These are phyloP conservation scores for Adansonia digitata DNA, from an alignment of 345 rosid species.

Conservation along the genomic window DNA sequence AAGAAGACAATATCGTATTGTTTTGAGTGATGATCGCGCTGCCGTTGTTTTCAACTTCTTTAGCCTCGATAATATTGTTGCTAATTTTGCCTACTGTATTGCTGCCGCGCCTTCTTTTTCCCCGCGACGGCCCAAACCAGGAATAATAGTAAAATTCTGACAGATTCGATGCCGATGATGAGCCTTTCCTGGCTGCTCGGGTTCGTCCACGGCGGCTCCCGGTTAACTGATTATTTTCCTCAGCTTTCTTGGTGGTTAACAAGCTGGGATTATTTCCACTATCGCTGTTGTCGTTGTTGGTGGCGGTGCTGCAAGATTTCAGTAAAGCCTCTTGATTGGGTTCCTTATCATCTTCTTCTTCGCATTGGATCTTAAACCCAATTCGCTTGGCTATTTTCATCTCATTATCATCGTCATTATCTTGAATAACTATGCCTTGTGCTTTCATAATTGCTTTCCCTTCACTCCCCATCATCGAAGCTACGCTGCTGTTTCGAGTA, in stretches of 20 bases:
- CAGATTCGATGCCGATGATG: conserved; percentile 38
- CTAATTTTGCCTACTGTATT: not conserved
- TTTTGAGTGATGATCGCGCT: not conserved
- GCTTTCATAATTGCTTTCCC: conserved; percentile 26
- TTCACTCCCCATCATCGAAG: conserved; percentile 36
- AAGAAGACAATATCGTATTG: conserved; percentile 25
- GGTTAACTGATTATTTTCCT: conserved; percentile 8
- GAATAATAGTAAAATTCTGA: conserved; percentile 84
- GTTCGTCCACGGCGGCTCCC: conserved; percentile 33
- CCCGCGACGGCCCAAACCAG: conserved; percentile 89
- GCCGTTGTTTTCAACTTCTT: conserved; percentile 3
- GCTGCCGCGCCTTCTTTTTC: conserved; percentile 44
- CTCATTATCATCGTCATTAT: conserved; percentile 13
- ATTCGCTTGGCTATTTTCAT: conserved; percentile 11
- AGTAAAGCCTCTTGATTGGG: conserved; percentile 25
- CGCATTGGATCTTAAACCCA: conserved; percentile 11
- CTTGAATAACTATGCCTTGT: conserved; percentile 26
- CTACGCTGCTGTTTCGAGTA: conserved; percentile 31
- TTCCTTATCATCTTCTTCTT: conserved; percentile 15
- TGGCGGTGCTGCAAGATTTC: conserved; percentile 24
- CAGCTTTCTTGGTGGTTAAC: not conserved
- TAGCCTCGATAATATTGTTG: not conserved
- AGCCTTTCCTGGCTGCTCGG: conserved; percentile 32
- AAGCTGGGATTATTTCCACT: not conserved
- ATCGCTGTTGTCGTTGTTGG: not conserved